Evolutionary conservation across 1,284 basidiomycete genomes (phyloP), one percentile per base, ranked within the genome.

Genomic region (Puccinia horiana): DNA sequence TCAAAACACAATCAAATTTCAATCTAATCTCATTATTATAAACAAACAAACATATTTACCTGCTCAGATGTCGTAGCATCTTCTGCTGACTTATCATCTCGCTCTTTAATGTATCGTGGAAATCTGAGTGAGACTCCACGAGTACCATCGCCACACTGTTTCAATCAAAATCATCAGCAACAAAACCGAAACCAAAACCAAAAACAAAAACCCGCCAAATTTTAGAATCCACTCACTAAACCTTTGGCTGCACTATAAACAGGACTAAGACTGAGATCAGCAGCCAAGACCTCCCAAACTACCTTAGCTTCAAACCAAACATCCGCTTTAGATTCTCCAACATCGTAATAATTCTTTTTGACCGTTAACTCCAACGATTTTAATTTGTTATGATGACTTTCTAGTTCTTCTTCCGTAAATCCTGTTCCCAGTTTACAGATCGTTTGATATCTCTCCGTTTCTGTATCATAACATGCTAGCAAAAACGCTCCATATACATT

Each of bases 371-470:
- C 94, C 52, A 96, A 89, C 4, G 92, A 91, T 84, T 94, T 92
- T 49, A 99, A 90, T 35, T 90, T 89, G n/a, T 92, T 90, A 87
- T 93, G 93, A 85, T 96, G 94, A n/a, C 90, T 87, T 85, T 93
- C 91, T 52, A 99, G 88, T 83, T 91, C 89, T 87, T 98, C 95
- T 85, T 99, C 97, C 76, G 93, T 93, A 88, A 99, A 99, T 0
- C 97, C 97, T 0, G 97, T 99, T 2, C 97, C 97, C 84, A 99
- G 97, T 88, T 99, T 99, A 90, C 97, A 99, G 81, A 97, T 95
- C 2, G 95, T 96, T 86, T 98, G 96, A 87, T 91, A 97, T 86
- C 93, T 92, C 87, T 97, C 95, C 9, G 92, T 90, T 85, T 97
- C 95, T 72, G 91, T 89, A 86, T 98, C 96, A 87, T 95, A 98